Percentiles rank a stretch among this genome's conserved stretches.
These are phyloP conservation scores for Fusarium euwallaceae DNA, from an alignment of 2,329 filamentous ascomycete genomes.

Conservation along the genomic window DNA sequence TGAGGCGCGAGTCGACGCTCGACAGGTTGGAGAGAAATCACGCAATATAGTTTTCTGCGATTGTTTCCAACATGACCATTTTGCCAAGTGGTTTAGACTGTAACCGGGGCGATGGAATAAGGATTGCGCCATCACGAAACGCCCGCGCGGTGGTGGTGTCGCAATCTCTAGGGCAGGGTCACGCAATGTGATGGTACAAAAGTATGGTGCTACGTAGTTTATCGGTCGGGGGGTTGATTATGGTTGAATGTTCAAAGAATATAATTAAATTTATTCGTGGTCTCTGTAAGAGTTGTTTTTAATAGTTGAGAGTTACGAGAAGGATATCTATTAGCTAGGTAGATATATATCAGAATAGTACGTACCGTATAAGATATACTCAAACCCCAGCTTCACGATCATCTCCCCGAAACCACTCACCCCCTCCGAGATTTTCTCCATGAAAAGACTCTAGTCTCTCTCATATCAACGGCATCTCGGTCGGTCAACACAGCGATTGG, in stretches of 20 bases:
- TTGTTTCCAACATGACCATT: neutral
- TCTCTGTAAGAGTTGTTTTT: accelerated
- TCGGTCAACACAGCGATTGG: constrained; percentile 42
- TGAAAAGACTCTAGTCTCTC: neutral
- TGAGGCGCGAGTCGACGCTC: neutral
- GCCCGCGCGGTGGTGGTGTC: constrained; percentile 32
- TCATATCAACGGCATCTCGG: constrained; percentile 34
- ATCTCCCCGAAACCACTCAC: neutral
- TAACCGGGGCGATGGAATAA: neutral
- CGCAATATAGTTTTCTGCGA: constrained; percentile 29
- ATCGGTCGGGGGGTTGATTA: accelerated
- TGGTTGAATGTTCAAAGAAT: neutral
- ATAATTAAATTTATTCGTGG: neutral
- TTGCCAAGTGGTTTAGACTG: neutral
- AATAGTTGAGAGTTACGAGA: neutral
- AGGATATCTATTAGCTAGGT: no score
- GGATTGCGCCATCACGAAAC: constrained; percentile 41
- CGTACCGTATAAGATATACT: neutral
- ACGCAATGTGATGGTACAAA: constrained; percentile 41
- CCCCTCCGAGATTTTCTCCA: neutral
- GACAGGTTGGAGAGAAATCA: constrained; percentile 28
- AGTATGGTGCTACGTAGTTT: no score
- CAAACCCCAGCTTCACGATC: neutral
- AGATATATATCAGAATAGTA: neutral
- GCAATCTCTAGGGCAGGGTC: constrained; percentile 43